Evolutionary conservation across 768 basidiomycete genomes (phyloP).

Genomic region (Wakefieldia striispora): DNA sequence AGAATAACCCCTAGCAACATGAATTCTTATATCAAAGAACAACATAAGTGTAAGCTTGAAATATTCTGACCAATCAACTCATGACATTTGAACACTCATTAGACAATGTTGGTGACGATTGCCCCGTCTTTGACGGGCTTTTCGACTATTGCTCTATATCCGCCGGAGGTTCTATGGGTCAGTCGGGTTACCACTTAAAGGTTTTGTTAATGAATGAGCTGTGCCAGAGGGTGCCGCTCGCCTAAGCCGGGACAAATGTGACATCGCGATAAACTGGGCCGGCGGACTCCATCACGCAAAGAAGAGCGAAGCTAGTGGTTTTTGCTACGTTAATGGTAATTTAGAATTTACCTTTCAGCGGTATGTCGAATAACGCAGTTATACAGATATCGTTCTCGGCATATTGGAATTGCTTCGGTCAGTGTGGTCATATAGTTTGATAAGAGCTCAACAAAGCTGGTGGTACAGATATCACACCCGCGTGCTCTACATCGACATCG

Average conservation of each 20-base stretch:
- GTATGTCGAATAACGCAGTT: background rate
- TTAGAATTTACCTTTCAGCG: background rate
- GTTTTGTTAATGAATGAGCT: constrained; percentile 5
- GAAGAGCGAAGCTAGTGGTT: constrained; percentile 98
- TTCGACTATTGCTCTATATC: constrained; percentile 99
- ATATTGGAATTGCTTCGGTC: constrained; percentile 91
- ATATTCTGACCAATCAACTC: background rate
- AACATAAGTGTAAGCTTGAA: constrained; percentile 78
- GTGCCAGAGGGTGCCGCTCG: constrained; percentile 91
- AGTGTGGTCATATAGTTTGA: constrained; percentile 10
- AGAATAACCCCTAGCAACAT: constrained; percentile 95
- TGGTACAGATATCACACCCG: constrained; percentile 77
- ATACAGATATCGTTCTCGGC: constrained; percentile 92
- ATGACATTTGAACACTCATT: background rate
- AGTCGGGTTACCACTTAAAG: constrained; percentile 23
- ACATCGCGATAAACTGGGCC: constrained; percentile 99
- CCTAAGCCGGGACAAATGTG: constrained; percentile 93
- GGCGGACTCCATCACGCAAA: constrained; percentile 98
- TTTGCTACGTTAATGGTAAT: constrained; percentile 96
- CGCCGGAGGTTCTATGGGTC: constrained; percentile 99
- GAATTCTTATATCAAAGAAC: constrained; percentile 89
- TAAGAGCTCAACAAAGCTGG: background rate
- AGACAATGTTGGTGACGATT: constrained; percentile 99
- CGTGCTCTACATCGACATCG: constrained; percentile 97
- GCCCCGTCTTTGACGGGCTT: constrained; percentile 96